phyloP scores from a whole-genome alignment of 768 basidiomycete species.

The Phanerochaete sordida region DNA sequence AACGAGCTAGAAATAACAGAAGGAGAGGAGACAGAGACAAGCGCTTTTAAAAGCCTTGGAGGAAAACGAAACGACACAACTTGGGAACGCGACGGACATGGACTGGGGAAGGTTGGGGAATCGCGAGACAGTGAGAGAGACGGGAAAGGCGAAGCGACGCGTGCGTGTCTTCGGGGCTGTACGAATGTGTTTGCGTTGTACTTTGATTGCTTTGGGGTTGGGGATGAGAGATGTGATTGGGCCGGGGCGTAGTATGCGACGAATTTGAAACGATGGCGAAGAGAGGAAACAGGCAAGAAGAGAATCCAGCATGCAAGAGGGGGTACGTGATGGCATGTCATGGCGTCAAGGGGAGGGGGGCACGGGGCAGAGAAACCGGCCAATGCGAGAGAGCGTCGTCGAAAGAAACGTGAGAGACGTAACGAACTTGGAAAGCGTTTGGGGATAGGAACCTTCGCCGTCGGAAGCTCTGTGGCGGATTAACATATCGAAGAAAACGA shows the following conservation, averaged over 20 bases:
- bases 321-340: constrained; percentile 19
- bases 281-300: constrained; percentile 14
- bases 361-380: constrained; percentile 2
- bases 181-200: background rate
- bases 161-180: background rate
- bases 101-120: background rate
- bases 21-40: constrained; percentile 7
- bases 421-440: constrained; percentile 16
- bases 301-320: constrained; percentile 21
- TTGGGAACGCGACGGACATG: background rate
- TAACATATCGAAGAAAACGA: constrained; percentile 11
- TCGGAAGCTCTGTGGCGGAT: background rate
- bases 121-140: background rate
- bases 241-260: constrained; percentile 11
- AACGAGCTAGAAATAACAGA: constrained; percentile 12
- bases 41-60: background rate
- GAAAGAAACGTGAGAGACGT: constrained; percentile 14
- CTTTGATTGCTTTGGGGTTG: background rate
- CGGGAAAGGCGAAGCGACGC: background rate
- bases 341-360: constrained; percentile 2
- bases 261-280: constrained; percentile 12
- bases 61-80: background rate
- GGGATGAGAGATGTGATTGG: background rate
- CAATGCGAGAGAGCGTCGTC: constrained; percentile 19
- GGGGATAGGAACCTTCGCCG: constrained; percentile 6